Percentiles rank a stretch among this genome's conserved stretches.
These are phyloP conservation scores for Phyllostachys edulis DNA, from an alignment of 176 grass and related monocot genomes.

Conservation along the genomic window DNA sequence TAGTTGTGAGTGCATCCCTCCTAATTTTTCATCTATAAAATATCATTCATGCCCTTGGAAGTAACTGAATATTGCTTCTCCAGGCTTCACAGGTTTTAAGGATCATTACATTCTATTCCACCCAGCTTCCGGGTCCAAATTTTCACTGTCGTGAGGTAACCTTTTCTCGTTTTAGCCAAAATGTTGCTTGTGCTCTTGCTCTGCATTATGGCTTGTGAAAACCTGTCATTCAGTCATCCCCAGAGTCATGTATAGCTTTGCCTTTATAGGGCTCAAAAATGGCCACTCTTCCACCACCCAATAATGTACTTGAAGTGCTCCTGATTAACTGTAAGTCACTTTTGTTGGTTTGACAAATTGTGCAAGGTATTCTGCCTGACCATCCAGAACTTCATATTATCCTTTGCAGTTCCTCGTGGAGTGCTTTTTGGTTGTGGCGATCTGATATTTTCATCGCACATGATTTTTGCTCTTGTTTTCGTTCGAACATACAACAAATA, in stretches of 20 bases:
- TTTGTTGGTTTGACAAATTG: constrained; percentile 24
- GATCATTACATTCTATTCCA: constrained; percentile 97
- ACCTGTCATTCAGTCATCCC: neutral
- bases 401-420: constrained; percentile 83
- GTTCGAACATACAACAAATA: constrained; percentile 89
- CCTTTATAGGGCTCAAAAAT: constrained; percentile 65
- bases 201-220: neutral
- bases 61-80: constrained; percentile 28
- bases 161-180: neutral
- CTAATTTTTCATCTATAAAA: constrained; percentile 6
- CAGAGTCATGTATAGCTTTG: constrained; percentile 32
- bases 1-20: constrained; percentile 76
- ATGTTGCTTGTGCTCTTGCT: neutral
- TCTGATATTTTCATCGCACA: constrained; percentile 98
- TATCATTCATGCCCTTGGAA: neutral
- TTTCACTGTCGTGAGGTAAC: constrained; percentile 97
- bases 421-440: constrained; percentile 88
- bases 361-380: neutral
- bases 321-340: constrained; percentile 78
- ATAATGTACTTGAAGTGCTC: constrained; percentile 77
- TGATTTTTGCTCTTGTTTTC: constrained; percentile 98
- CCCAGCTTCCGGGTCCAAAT: constrained; percentile 96
- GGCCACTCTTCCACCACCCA: constrained; percentile 78
- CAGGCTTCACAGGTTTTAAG: constrained; percentile 91
- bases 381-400: neutral